Evolutionary conservation across 192 early-diverging fungal genomes (phyloP).

Genomic region (Physocladia obscura): DNA sequence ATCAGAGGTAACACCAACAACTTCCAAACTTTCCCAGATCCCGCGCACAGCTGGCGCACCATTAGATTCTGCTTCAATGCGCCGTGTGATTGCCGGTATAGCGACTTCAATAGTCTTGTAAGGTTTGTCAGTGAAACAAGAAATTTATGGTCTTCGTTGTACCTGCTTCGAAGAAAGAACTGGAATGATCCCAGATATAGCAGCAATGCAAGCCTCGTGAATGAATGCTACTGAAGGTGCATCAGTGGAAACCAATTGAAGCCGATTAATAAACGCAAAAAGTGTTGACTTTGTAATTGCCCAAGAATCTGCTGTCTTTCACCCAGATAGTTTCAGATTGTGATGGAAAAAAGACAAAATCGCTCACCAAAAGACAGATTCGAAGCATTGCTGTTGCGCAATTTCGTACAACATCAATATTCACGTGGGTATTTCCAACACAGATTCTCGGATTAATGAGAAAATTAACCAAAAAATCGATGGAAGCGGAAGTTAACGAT

Average conservation of each 20-base stretch:
- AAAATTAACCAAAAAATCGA: slow-evolving; percentile 2
- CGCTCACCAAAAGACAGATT: neutral
- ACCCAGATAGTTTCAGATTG: neutral
- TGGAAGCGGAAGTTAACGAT: neutral
- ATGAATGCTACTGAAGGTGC: neutral
- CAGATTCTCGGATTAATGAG: neutral
- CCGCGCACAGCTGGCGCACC: slow-evolving; percentile 15
- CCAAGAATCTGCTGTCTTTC: neutral
- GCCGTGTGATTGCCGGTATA: slow-evolving; percentile 39
- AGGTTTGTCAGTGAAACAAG: no score
- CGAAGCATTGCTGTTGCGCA: slow-evolving; percentile 15
- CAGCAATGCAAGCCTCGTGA: slow-evolving; percentile 21
- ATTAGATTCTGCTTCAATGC: slow-evolving; percentile 25
- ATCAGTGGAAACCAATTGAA: neutral
- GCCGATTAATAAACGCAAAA: slow-evolving; percentile 16
- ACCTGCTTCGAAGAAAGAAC: slow-evolving; percentile 32
- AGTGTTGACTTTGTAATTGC: slow-evolving; percentile 15
- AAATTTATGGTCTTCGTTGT: neutral
- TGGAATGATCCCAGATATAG: slow-evolving; percentile 21
- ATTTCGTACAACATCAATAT: slow-evolving; percentile 8
- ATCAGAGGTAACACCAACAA: slow-evolving; percentile 39
- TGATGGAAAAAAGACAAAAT: neutral
- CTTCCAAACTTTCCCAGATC: slow-evolving; percentile 47
- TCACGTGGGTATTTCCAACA: slow-evolving; percentile 11
- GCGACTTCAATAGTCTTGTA: slow-evolving; percentile 35